A percentile compares a stretch with the other conserved stretches of the same genome.
Conservation (phyloP, 1,139 yeast species). For the Cylindricascospora bacillispora region DNA sequence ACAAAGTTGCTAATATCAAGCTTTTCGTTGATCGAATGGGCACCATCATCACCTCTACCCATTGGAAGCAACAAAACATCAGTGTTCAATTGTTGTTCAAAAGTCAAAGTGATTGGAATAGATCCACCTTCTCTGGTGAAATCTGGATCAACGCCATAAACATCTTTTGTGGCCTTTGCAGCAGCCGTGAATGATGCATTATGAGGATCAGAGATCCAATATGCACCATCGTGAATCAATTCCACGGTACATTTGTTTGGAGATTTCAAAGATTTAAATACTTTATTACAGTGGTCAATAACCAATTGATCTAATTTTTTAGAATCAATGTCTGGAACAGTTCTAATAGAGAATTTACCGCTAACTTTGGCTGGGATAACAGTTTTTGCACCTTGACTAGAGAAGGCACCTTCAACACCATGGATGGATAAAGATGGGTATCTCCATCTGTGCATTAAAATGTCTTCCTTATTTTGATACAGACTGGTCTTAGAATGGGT, state of each 20-base stretch:
- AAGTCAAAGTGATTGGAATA: slow-evolving; percentile 87
- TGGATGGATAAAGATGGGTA: slow-evolving; percentile 90
- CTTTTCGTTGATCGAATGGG: slow-evolving; percentile 95
- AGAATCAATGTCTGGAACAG: slow-evolving; percentile 87
- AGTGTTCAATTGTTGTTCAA: slow-evolving; percentile 75
- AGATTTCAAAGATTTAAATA: slow-evolving; percentile 55
- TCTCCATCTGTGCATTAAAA: slow-evolving; percentile 98
- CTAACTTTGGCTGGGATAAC: slow-evolving; percentile 90
- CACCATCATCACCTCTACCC: slow-evolving; percentile 99
- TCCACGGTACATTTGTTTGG: slow-evolving; percentile 65
- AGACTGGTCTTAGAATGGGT: slow-evolving; percentile 78
- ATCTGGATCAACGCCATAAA: slow-evolving; percentile 92
- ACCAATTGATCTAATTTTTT: slow-evolving; percentile 69
- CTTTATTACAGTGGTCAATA: slow-evolving; percentile 50
- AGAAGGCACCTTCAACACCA: slow-evolving; percentile 96
- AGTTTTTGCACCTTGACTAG: slow-evolving; percentile 91
- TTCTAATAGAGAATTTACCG: slow-evolving; percentile 93
- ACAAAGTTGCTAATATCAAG: slow-evolving; percentile 78
- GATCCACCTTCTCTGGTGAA: slow-evolving; percentile 98
- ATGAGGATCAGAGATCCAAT: slow-evolving; percentile 93
- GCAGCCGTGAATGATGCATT: slow-evolving; percentile 93
- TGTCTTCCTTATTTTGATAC: slow-evolving; percentile 63
- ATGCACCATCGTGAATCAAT: slow-evolving; percentile 84
- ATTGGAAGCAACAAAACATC: slow-evolving; percentile 83
- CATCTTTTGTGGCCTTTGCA: slow-evolving; percentile 81